These are phyloP conservation scores for Crithidia thermophila DNA, from an alignment of 208 protist species.

Conservation along the genomic window DNA sequence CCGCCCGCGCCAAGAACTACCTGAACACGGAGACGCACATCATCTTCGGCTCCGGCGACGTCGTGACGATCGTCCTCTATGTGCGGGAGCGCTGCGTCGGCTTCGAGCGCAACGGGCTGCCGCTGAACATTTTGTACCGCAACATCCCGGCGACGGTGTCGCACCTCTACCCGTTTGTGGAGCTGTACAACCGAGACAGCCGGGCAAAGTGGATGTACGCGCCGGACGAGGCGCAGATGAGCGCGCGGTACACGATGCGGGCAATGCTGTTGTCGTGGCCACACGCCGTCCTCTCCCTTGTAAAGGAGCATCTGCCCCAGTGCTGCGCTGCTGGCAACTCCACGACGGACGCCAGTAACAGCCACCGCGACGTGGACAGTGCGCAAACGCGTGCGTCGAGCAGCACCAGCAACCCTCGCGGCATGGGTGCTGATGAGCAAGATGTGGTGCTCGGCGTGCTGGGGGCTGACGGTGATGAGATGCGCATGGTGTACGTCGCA, in stretches of 20 bases:
- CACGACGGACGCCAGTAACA: background rate
- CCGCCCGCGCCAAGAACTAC: conserved; percentile 46
- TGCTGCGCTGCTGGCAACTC: background rate
- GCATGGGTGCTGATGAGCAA: background rate
- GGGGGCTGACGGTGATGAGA: conserved; percentile 83
- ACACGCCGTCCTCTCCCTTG: conserved; percentile 38
- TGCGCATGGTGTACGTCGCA: conserved; percentile 52
- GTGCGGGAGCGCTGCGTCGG: conserved; percentile 56
- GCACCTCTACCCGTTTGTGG: conserved; percentile 82
- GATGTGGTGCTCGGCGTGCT: conserved; percentile 60
- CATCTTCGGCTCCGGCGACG: conserved; percentile 85
- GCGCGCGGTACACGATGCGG: conserved; percentile 70
- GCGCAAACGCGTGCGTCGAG: too few species aligned
- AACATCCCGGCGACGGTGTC: conserved; percentile 51
- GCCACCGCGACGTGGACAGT: too few species aligned
- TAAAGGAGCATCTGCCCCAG: conserved; percentile 31
- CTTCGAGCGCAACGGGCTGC: conserved; percentile 80
- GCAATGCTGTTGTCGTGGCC: conserved; percentile 67
- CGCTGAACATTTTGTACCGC: conserved; percentile 71
- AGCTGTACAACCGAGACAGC: conserved; percentile 80
- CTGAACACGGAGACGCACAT: conserved; percentile 61
- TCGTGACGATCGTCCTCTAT: conserved; percentile 81
- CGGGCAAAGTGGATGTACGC: conserved; percentile 77
- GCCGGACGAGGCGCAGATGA: conserved; percentile 55
- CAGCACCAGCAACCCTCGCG: too few species aligned